These are phyloP conservation scores for Cutaneotrichosporon dermatis DNA, from an alignment of 1,284 basidiomycete genomes.

Conservation along the genomic window DNA sequence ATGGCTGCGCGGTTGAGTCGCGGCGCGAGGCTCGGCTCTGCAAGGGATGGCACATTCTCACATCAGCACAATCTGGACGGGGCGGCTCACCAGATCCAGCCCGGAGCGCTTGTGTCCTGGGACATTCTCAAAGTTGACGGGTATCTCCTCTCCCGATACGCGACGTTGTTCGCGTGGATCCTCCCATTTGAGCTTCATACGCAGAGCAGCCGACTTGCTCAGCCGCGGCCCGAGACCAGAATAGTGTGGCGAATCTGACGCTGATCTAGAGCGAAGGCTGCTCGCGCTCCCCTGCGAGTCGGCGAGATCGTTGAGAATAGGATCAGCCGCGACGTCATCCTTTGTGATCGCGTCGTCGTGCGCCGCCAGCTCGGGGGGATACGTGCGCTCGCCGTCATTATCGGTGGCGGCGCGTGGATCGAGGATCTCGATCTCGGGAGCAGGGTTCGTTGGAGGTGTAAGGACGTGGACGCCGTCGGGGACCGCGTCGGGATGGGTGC, in stretches of 20 bases:
- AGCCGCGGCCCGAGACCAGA: constrained; percentile 30
- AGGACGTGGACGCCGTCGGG: neutral
- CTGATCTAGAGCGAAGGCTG: too few species aligned
- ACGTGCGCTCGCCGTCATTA: too few species aligned
- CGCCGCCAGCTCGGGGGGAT: neutral
- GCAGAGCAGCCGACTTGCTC: constrained; percentile 33
- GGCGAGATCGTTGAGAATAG: constrained; percentile 21
- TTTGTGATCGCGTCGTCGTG: constrained; percentile 9
- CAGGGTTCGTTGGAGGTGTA: neutral
- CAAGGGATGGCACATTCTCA: constrained; percentile 34
- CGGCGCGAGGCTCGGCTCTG: constrained; percentile 28
- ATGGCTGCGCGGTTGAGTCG: constrained; percentile 21
- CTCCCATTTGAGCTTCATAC: constrained; percentile 36
- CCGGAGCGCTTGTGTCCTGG: constrained; percentile 33
- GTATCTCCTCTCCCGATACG: constrained; percentile 8
- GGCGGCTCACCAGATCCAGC: constrained; percentile 26
- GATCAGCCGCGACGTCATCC: constrained; percentile 22
- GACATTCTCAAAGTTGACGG: constrained; percentile 19
- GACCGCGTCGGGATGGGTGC: constrained; percentile 1
- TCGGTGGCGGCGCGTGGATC: neutral
- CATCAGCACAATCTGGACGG: neutral
- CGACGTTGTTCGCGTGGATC: constrained; percentile 18
- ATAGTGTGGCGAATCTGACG: neutral
- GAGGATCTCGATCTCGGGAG: neutral
- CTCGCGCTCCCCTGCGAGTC: neutral